Evolutionary conservation across 495 filamentous ascomycete genomes (phyloP).

Genomic region (Bathelium albidoporum): DNA sequence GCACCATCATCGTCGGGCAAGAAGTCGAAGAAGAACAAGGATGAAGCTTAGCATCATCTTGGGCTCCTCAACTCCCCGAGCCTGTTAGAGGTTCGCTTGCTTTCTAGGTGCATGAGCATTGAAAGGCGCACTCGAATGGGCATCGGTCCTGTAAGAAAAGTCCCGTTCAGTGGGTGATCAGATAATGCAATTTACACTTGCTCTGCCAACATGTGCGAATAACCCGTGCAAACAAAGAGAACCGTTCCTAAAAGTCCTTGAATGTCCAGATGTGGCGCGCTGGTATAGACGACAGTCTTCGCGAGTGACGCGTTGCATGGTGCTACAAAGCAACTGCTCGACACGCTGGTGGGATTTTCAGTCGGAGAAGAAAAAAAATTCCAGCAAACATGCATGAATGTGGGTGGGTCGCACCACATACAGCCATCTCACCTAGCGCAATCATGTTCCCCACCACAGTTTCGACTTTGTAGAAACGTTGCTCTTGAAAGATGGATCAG

Average conservation of each 20-base stretch:
- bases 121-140: neutral
- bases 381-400: too few relatives aligned
- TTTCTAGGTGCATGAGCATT: neutral
- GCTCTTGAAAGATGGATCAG: slow-evolving; percentile 13
- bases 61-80: neutral
- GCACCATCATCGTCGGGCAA: slow-evolving; percentile 37
- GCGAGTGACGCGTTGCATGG: too few relatives aligned
- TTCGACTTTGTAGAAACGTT: neutral
- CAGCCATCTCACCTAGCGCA: neutral
- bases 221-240: too few relatives aligned
- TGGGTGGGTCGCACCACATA: neutral
- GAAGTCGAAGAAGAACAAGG: slow-evolving; percentile 59
- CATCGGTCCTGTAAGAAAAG: neutral
- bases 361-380: too few relatives aligned
- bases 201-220: too few relatives aligned
- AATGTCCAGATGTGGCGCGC: too few relatives aligned
- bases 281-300: too few relatives aligned
- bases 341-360: too few relatives aligned
- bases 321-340: too few relatives aligned
- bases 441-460: neutral
- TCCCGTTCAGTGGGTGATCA: neutral
- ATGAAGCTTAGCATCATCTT: slow-evolving; percentile 32
- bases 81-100: neutral
- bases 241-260: too few relatives aligned
- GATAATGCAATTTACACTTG: neutral